Base-by-base conservation (phyloP, 345 rosid genomes). In the Brassica juncea region DNA sequence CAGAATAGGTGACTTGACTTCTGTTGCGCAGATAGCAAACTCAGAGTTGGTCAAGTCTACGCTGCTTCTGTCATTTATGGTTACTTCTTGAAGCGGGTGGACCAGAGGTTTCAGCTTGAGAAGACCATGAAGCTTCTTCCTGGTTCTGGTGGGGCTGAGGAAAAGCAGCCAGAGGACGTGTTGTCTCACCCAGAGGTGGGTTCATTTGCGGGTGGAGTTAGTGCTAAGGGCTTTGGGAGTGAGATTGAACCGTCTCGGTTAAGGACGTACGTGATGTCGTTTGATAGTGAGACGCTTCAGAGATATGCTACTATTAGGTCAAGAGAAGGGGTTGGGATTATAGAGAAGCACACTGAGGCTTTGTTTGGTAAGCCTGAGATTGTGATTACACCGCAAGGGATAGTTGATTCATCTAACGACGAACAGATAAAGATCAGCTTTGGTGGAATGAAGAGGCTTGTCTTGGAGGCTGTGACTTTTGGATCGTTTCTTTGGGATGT, bases 51-150 rank as follows among this genome's bases (percentile, higher is more conserved):
- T 6, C 99, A 95, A 85, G 97, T 95, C n/a, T 95, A 95, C 72
- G 99, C 99, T 68, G 99, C 99, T 5, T 93, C 99, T 1, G 97
- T 90, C 55, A 92, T 95, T 97, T 93, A 90, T 72, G 99, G 99
- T 6, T 95, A 95, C 77, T 95, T 95, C 86, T 89, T 95, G 49
- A 95, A 90, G 85, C 87, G 97, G 5, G 92, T 93, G 3, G 99
- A 95, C 76, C 97, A 89, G 71, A 81, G 98, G 84, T 93, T 93
- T 86, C 98, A 95, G 88, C 98, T 95, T 8, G 98, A 95, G 88
- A 95, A 91, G 88, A 73, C 88, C n/a, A 88, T 95, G 98, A 93
- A 89, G 83, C 73, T 83, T 64, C 98, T 95, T 72, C 91, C 94
- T 1, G 2, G 57, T 49, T 7, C 6, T 47, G 85, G 84, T 71